Evolutionary conservation across 306 rosid species (phyloP), one percentile per base, ranked within the genome.

Genomic region (Macrotyloma uniflorum): DNA sequence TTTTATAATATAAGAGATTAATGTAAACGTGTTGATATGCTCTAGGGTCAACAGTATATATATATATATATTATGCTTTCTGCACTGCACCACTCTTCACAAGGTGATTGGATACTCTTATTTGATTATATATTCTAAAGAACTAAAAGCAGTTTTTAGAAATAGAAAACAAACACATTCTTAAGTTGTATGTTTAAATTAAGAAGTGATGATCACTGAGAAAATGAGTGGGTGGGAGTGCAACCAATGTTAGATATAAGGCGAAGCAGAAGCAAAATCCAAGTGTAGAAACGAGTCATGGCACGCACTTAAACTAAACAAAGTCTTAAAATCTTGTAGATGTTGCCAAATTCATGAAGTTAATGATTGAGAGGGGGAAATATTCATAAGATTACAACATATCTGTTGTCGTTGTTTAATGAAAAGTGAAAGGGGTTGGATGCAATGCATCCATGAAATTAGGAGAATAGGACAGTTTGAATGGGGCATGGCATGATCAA

Each of bases 381-480:
- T 72, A 61, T 63, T 72, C 15, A 24, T 55, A 42, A 35, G 75
- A 61, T 49, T 49, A 24, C 24, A 66, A 33, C 38, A 38, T 73
- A 67, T 79, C 68, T 58, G 80, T 51, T 80, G 77, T 51, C 38
- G 8, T 66, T 66, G 62, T 69, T 58, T 72, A 77, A 64, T 64
- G 79, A 18, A 64, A 79, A 59, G 59, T 61, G 72, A 8, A 78
- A 73, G 76, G 71, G 94, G 80, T 47, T 58, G 75, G 73, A 88
- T 93, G 83, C 97, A 89, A 51, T 88, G 96, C 71, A 91, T 84
- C 86, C 83, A 86, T 87, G 80, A 67, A 77, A 65, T 6, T 38
- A 66, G 51, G 71, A 66, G 71, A 38, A 66, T 32, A 66, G 30
- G 71, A 66, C 71, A 38, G 11, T 12, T 66, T 38, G 28, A 66